Base-by-base conservation (phyloP, 371 early-diverging fungal genomes). In the Saksenaea vasiformis region DNA sequence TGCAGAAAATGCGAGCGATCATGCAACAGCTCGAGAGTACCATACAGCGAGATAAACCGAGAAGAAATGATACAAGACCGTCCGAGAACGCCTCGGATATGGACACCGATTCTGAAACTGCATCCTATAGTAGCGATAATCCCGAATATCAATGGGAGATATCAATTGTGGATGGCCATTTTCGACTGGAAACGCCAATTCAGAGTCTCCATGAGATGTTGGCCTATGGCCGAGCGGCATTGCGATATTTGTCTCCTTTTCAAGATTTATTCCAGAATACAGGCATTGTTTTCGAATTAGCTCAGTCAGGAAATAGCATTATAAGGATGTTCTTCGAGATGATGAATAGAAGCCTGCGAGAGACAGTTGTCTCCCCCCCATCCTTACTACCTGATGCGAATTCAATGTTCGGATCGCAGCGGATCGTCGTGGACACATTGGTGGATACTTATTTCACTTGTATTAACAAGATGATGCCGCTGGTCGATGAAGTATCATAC, bases 201-300 rank as follows among this genome's bases (percentile, higher is more conserved):
- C 57, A 31, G 5, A 58, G 56, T 22, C 11, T 61, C 19, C 54
- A 57, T 14, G 67, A 67, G 28, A 37, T 67, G 38, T 19, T 58
- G 9, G 35, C 28, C 5, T 62, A 56, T 24, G 54, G 54, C 9
- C 56, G 57, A 15, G 62, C 67, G 14, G 53, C 60, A 11, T 19
- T 54, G 0, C 67, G 67, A 4, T 62, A 58, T 19, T 54, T 67
- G 1, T 62, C 62, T 17, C 67, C 67, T 2, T 67, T 67, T 38
- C 15, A 36, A n/a, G 58, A 36, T 24, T 19, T 62, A 3, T 67
- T 67, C 13, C 53, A 53, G 15, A 24, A 54, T 11, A 61, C 61
- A 10, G 47, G 34, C 10, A n/a, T 60, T 26, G 41, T 60, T 15
- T 60, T 41, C 17, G 60, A 60, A 60, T 26, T 28, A 27, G n/a